phyloP scores from a whole-genome alignment of 805 yeast species.

The Schwanniomyces polymorphus region DNA sequence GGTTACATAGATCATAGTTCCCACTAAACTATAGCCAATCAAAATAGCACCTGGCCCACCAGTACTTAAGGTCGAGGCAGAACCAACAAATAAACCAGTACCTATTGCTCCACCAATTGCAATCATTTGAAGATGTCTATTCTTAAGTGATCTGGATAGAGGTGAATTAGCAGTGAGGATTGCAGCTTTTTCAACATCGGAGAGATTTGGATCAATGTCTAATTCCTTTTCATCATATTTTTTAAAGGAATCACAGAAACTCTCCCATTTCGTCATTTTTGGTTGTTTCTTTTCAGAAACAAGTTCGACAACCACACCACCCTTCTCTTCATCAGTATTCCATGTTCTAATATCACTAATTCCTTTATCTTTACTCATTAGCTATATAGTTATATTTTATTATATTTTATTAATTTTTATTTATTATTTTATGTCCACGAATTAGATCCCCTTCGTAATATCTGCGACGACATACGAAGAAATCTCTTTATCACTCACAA shows the following conservation, averaged over 20 bases:
- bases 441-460: not conserved
- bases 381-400: not conserved
- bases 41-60: conserved; percentile 68
- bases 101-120: conserved; percentile 71
- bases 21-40: conserved; percentile 56
- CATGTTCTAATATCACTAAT: not conserved
- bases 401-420: not conserved
- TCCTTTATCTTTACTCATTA: not conserved
- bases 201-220: conserved; percentile 11
- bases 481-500: not conserved
- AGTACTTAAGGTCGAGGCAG: conserved; percentile 53
- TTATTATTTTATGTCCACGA: not conserved
- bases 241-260: conserved; percentile 24
- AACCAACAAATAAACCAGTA: conserved; percentile 66
- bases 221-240: conserved; percentile 2
- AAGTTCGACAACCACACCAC: conserved; percentile 36
- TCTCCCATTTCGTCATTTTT: conserved; percentile 15
- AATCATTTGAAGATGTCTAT: conserved; percentile 64
- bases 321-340: conserved; percentile 30
- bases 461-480: not conserved
- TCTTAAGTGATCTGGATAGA: conserved; percentile 51
- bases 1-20: conserved; percentile 56
- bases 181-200: conserved; percentile 29
- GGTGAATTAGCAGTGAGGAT: conserved; percentile 52
- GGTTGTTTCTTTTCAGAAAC: conserved; percentile 16